Evolutionary conservation across 2,329 filamentous ascomycete species (phyloP), one percentile per base, ranked within the genome.

Genomic region (Colletotrichum paranaense): DNA sequence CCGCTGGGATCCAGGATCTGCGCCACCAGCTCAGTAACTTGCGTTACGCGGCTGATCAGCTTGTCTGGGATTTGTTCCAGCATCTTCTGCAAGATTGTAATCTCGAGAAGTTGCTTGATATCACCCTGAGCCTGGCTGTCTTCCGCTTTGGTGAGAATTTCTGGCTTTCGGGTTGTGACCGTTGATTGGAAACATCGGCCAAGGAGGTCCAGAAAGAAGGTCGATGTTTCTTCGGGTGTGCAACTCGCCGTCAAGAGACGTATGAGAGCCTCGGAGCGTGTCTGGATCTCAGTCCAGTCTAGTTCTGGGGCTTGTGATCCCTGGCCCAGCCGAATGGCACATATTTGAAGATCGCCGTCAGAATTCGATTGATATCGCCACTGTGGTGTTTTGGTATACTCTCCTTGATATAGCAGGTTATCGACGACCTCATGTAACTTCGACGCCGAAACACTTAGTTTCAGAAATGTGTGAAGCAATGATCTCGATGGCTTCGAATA

Each of bases 11-110:
- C 80, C 1, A 95, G 80, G 0, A 95, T 86, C 68, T 92, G 88
- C 63, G 86, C 85, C 62, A 92, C 87, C 2, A 95, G 86, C 58
- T 91, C 88, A 2, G 95, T 82, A 7, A 94, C 86, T 76, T 93
- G 90, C 56, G 88, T 87, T 2, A 92, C 92, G 69, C 91, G 88
- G 38, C 86, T 87, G 35, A 92, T 88, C 14, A 95, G 85, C 74
- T 89, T 91, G 26, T 92, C 88, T 1, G 91, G 88, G 58, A 92
- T 88, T 58, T 84, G 87, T 28, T 89, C 88, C 80, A 94, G 90
- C 81, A 95, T 87, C 42, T 87, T 88, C 77, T 93, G 91, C 8
- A 94, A 84, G 0, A 94, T 81, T 62, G 90, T 90, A 5, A 91
- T 85, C 74, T 93, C 87, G 6, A 88, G 80, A 1, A 95, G 82